Evolutionary conservation across 306 rosid genomes (phyloP), one percentile per base, ranked within the genome.

Genomic region (Parietaria judaica): DNA sequence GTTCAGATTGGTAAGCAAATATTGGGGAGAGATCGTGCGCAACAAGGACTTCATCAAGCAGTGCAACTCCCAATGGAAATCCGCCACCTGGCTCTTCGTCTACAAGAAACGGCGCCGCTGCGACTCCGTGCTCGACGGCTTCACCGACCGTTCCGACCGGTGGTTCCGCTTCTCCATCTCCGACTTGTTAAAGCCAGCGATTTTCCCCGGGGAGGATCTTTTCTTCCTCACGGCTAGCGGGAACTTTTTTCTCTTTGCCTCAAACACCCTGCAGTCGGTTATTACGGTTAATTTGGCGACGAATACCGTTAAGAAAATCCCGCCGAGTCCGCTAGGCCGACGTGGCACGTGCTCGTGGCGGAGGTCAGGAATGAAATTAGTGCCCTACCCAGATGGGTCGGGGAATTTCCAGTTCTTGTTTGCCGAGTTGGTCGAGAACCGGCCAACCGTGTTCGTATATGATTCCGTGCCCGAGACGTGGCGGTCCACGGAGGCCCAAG

Each of bases 301-400:
- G 9, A 69, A 70, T 36, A 73, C 84, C 60, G 84, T 84, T 23
- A 80, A 65, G 53, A 78, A 58, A 36, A 76, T 84, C 62, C 90
- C 90, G 0, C 90, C 84, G 0, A 78, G 80, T 11, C 86, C 90
- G 0, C 48, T 81, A 15, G 90, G 86, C 17, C 86, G 84, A 49
- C 90, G 90, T 36, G 80, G 86, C 78, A 84, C 84, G 1, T 78
- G 84, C 0, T 84, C 82, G 0, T 84, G 90, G 90, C 48, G 90
- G 17, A 74, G 90, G 61, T 80, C 84, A 31, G 90, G 86, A 1
- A 78, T 78, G 86, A 81, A 78, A 60, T 68, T 84, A 5, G 74
- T 84, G 0, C 56, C 82, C 23, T 73, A 72, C 5, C 66, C 74
- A 0, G 14, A 56, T 60, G 75, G 73, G 7, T 78, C 79, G 58